Evolutionary conservation across 1,284 basidiomycete genomes (phyloP).

Genomic region (Boletus hoseneyae): DNA sequence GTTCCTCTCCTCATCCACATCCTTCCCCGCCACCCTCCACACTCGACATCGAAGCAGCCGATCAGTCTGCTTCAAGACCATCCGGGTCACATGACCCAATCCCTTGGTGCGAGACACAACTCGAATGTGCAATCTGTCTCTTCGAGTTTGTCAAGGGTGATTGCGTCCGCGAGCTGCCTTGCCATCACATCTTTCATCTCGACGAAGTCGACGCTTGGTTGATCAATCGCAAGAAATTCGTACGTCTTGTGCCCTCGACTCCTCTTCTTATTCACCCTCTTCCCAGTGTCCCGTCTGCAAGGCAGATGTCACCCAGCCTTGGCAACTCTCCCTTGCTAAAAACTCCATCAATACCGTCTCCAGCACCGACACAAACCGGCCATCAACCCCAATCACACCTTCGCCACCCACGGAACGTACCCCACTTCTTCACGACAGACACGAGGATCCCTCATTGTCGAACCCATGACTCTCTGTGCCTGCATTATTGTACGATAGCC

Average conservation of each 20-base stretch:
- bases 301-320: slow-evolving; percentile 77
- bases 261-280: background rate
- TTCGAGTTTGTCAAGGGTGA: slow-evolving; percentile 83
- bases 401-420: slow-evolving; percentile 35
- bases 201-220: slow-evolving; percentile 89
- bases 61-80: slow-evolving; percentile 27
- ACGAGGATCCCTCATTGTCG: slow-evolving; percentile 7
- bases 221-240: slow-evolving; percentile 84
- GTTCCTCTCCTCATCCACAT: slow-evolving; percentile 35
- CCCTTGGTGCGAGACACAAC: slow-evolving; percentile 71
- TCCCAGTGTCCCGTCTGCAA: slow-evolving; percentile 84
- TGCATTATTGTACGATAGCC: slow-evolving; percentile 29
- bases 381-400: slow-evolving; percentile 9
- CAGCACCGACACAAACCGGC: slow-evolving; percentile 3
- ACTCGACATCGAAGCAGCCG: slow-evolving; percentile 40
- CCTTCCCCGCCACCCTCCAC: slow-evolving; percentile 27
- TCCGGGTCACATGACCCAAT: slow-evolving; percentile 49
- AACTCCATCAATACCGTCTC: slow-evolving; percentile 3
- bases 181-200: slow-evolving; percentile 85
- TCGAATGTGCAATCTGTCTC: slow-evolving; percentile 89
- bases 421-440: slow-evolving; percentile 33
- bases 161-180: slow-evolving; percentile 83
- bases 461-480: slow-evolving; percentile 15
- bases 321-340: slow-evolving; percentile 26
- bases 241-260: slow-evolving; percentile 38